Evolutionary conservation across 2,329 filamentous ascomycete species (phyloP).

Genomic region (Pezicula rhizophila): DNA sequence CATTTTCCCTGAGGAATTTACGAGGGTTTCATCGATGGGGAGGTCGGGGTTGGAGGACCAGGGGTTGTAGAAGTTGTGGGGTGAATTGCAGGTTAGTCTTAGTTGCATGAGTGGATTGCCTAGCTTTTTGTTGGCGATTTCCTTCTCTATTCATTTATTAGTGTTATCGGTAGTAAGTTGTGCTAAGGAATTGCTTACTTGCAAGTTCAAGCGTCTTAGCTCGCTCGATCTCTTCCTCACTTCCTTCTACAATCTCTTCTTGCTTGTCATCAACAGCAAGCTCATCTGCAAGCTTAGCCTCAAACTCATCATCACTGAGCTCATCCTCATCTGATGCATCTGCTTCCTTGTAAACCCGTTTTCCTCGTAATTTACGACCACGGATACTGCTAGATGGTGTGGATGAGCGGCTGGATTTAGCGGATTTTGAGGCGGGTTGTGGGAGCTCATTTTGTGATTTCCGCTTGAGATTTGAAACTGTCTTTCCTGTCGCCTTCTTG

Average conservation of each 20-base stretch:
- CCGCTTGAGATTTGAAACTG: constrained; percentile 44
- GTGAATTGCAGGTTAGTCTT: constrained; percentile 84
- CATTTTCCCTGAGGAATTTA: constrained; percentile 93
- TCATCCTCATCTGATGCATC: constrained; percentile 54
- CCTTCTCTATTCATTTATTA: constrained; percentile 53
- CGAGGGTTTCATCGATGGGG: constrained; percentile 69
- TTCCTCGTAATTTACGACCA: constrained; percentile 34
- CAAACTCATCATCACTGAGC: constrained; percentile 79
- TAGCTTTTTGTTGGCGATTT: constrained; percentile 85
- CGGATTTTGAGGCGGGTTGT: constrained; percentile 56
- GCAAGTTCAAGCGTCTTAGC: constrained; percentile 68
- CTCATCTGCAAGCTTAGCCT: constrained; percentile 66
- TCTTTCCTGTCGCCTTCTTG: constrained; percentile 6
- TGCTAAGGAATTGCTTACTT: constrained; percentile 44
- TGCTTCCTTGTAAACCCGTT: constrained; percentile 43
- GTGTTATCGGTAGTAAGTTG: constrained; percentile 6
- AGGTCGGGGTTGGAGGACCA: constrained; percentile 59
- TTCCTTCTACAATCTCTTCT: constrained; percentile 44
- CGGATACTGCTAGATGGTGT: constrained; percentile 56
- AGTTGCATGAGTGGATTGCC: constrained; percentile 92
- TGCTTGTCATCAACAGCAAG: constrained; percentile 36
- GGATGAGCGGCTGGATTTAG: constrained; percentile 67
- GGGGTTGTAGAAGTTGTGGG: constrained; percentile 95
- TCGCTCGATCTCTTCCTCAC: constrained; percentile 54
- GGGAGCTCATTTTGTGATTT: constrained; percentile 38